A percentile compares a stretch with the other conserved stretches of the same genome.
phyloP scores from a whole-genome alignment of 345 rosid genomes.

The Gossypium bickii region DNA sequence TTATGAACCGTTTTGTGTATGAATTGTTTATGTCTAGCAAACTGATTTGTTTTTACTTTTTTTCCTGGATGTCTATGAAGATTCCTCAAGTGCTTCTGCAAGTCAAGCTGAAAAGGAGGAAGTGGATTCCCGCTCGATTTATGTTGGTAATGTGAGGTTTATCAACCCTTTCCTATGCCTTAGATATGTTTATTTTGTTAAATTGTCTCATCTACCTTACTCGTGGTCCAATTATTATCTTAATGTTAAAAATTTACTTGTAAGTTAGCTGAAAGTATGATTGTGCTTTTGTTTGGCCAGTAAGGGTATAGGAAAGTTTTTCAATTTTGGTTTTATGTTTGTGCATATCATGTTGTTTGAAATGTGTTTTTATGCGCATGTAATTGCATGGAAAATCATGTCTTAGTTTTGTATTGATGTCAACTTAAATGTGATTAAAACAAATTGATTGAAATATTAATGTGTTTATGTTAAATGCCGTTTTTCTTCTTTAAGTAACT shows the following conservation, averaged over 20 bases:
- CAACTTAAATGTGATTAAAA: neutral
- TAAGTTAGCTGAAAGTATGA: conserved; percentile 1
- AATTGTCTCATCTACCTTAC: neutral
- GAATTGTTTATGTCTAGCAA: conserved; percentile 4
- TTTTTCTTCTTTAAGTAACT: neutral
- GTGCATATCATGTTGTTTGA: neutral
- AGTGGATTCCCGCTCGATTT: conserved; percentile 90
- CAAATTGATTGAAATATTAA: neutral
- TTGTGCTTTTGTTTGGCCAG: neutral
- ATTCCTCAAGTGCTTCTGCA: conserved; percentile 61
- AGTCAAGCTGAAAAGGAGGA: conserved; percentile 94
- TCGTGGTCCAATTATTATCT: neutral
- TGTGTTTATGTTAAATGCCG: neutral
- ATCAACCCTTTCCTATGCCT: conserved; percentile 17
- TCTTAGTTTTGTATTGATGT: neutral
- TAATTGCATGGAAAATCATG: neutral
- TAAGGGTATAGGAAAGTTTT: neutral
- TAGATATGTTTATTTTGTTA: neutral
- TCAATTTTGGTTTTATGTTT: conserved; percentile 3
- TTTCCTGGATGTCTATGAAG: conserved; percentile 37
- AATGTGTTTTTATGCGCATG: neutral
- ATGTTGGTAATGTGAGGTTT: conserved; percentile 95
- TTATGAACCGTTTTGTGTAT: neutral
- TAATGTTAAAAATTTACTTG: neutral
- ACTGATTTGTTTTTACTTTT: conserved; percentile 8